Evolutionary conservation across 2,329 filamentous ascomycete genomes (phyloP).

Genomic region (Aspergillus versicolor): DNA sequence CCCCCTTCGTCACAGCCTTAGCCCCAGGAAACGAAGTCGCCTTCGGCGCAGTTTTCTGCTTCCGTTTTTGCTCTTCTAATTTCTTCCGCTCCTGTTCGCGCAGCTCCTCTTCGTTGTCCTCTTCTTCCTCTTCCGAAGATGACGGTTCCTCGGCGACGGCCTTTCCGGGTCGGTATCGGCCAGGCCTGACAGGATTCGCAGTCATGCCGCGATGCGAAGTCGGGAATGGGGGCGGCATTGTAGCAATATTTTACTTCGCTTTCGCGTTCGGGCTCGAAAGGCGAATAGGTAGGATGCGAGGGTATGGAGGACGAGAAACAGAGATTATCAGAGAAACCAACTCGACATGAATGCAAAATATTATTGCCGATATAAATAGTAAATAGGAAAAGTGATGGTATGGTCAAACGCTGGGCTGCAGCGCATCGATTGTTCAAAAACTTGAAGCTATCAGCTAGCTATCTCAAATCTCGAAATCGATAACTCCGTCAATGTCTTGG

Average conservation of each 20-base stretch:
- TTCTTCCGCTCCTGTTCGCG: conserved; percentile 52
- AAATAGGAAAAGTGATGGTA: not conserved
- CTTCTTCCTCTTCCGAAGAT: conserved; percentile 53
- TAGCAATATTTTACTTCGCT: not conserved
- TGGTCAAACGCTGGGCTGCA: not conserved
- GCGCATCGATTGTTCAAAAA: not conserved
- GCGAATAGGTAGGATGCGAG: not conserved
- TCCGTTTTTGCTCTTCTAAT: conserved; percentile 38
- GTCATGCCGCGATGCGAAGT: conserved; percentile 70
- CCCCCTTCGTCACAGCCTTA: conserved; percentile 32
- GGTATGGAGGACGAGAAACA: not conserved
- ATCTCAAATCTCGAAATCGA: not conserved
- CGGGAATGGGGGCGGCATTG: conserved; percentile 46
- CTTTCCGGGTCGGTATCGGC: conserved; percentile 85
- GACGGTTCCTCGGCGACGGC: conserved; percentile 51
- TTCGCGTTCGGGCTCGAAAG: not conserved
- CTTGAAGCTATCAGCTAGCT: not conserved
- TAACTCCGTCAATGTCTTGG: conserved; percentile 2
- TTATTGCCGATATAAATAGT: not conserved
- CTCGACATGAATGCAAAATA: not conserved
- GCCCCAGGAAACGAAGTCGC: conserved; percentile 38
- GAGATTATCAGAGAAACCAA: not conserved
- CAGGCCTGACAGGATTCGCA: conserved; percentile 77
- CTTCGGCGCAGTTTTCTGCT: conserved; percentile 42
- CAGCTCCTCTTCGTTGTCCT: conserved; percentile 58